Conservation (phyloP, 2,329 filamentous ascomycete genomes). For the Claviceps africana region DNA sequence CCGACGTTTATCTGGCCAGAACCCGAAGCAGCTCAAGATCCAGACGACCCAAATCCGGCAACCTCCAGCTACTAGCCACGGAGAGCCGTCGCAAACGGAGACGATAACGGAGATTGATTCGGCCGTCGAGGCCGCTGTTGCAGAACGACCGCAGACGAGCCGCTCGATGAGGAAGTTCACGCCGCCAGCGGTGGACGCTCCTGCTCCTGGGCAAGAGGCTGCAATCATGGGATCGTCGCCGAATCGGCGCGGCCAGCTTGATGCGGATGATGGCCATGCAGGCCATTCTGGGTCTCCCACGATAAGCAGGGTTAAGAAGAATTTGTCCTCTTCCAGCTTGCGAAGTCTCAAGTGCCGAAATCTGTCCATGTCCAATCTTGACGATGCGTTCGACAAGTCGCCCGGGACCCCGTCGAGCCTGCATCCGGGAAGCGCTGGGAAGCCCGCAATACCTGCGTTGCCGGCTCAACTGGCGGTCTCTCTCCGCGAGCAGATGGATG, state of each 20-base stretch:
- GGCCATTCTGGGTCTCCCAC: slow-evolving; percentile 40
- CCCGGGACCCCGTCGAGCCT: slow-evolving; percentile 62
- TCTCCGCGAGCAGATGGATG: slow-evolving; percentile 44
- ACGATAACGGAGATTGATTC: slow-evolving; percentile 5
- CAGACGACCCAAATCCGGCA: slow-evolving; percentile 45
- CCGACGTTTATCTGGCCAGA: slow-evolving; percentile 67
- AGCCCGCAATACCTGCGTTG: slow-evolving; percentile 38
- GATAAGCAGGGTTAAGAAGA: slow-evolving; percentile 41
- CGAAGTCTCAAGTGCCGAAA: slow-evolving; percentile 62
- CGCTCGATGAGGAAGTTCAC: slow-evolving; percentile 1
- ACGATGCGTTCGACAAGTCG: slow-evolving; percentile 52
- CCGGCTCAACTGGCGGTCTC: slow-evolving; percentile 54
- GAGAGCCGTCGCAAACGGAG: neutral
- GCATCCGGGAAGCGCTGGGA: slow-evolving; percentile 44
- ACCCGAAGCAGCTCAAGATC: slow-evolving; percentile 73
- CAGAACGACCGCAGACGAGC: slow-evolving; percentile 5
- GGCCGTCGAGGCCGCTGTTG: slow-evolving; percentile 4
- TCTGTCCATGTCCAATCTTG: slow-evolving; percentile 49
- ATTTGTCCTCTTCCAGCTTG: slow-evolving; percentile 56
- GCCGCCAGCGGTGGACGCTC: slow-evolving; percentile 3
- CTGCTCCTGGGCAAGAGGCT: slow-evolving; percentile 3
- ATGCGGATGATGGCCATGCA: slow-evolving; percentile 24
- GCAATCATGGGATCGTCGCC: slow-evolving; percentile 17
- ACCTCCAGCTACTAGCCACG: slow-evolving; percentile 8
- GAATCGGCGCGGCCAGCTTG: slow-evolving; percentile 17